Evolutionary conservation across 106 monocot genomes (phyloP), one percentile per base, ranked within the genome.

Genomic region (Iris macrosiphon): DNA sequence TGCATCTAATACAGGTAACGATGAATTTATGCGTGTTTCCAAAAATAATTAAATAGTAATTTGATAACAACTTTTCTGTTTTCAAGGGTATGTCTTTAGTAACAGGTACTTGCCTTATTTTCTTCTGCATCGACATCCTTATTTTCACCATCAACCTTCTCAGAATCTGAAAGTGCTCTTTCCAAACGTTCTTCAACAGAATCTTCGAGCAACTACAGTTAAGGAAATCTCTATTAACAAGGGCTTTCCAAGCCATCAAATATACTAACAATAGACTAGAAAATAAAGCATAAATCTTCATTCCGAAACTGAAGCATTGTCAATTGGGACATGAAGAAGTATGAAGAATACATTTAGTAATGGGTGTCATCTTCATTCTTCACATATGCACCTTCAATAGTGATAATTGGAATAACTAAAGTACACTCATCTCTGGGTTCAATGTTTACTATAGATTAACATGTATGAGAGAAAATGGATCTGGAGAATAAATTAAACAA

Each of bases 151-250:
- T 95, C 95, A 45, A 45, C 64, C 62, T 85, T 95, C 19, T 95
- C 94, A 44, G 80, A 71, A 69, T 95, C 95, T 57, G 79, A 74
- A 65, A 74, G 63, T 41, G 81, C 52, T 44, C 65, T 95, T 66
- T 89, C 95, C 62, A 82, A 57, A 26, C 85, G 72, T 19, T 89
- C 95, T 76, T 89, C 95, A 66, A 95, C 43, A 35, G 94, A 82
- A 82, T 95, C 95, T 69, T 95, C 89, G 59, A 95, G 81, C 65
- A 95, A 82, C 95, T 34, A 22, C 10, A 57, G 24, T 40, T 7
- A 59, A 0, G 27, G 7, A 18, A 27, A 10, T 20, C n/a, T 35
- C 38, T 48, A 37, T 40, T 19, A 53, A 32, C 5, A 16, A 53
- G 15, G 12, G 16, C 12, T n/a, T n/a, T n/a, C n/a, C n/a, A n/a